A percentile compares a stretch with the other conserved stretches of the same genome.
These are phyloP conservation scores for Bimuria novae-zelandiae DNA, from an alignment of 2,329 filamentous ascomycete genomes.

Conservation along the genomic window DNA sequence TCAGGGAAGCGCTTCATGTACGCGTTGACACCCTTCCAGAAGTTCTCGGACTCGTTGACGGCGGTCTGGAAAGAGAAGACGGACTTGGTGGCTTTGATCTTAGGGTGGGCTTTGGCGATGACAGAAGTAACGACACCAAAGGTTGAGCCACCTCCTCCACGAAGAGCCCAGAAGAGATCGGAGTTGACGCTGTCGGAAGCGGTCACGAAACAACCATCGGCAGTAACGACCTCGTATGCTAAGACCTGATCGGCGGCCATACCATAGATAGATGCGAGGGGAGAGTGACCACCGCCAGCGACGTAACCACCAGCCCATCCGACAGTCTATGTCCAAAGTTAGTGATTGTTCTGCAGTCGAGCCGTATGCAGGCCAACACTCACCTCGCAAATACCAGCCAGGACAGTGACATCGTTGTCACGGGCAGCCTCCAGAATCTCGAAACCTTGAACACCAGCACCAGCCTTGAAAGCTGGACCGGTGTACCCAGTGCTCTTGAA, in stretches of 20 bases:
- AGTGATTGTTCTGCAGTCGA: too few species aligned
- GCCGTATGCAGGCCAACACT: too few species aligned
- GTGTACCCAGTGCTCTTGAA: constrained; percentile 32
- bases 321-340: too few species aligned
- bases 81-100: too few species aligned
- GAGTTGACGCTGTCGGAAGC: background rate
- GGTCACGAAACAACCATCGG: background rate
- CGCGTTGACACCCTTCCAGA: too few species aligned
- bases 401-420: constrained; percentile 32
- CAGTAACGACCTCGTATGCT: background rate
- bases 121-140: background rate
- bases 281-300: too few species aligned
- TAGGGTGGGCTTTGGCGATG: background rate
- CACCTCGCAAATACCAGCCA: constrained; percentile 33
- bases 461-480: constrained; percentile 37
- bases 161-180: background rate
- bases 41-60: too few species aligned
- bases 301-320: too few species aligned
- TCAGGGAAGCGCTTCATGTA: too few species aligned
- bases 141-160: background rate
- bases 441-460: constrained; percentile 38
- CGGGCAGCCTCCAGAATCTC: constrained; percentile 37
- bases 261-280: background rate
- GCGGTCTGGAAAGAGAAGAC: too few species aligned
- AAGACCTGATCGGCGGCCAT: background rate